Base-by-base conservation (phyloP, 306 rosid species). In the Phaseolus lunatus region DNA sequence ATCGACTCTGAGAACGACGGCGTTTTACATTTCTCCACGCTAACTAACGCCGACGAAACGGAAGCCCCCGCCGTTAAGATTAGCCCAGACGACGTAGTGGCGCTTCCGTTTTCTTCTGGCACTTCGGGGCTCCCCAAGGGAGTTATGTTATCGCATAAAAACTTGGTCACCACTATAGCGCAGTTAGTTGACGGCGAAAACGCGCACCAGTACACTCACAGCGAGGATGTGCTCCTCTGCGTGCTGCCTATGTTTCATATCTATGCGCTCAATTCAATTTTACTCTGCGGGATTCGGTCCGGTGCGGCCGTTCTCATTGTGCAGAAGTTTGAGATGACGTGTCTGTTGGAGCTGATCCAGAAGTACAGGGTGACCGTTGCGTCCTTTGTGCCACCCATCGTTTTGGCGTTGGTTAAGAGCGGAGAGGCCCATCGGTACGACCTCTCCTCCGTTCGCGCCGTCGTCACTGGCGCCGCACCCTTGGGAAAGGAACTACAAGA, bases 181-280 rank as follows among this genome's bases (percentile, higher is more conserved):
- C 93, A 90, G 73, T 85, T 88, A 3, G 97, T 93, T 0, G 97
- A 93, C 26, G 97, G 97, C 0, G 97, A 93, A 3, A 89, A 91
- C 19, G 96, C 98, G 0, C 85, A 91, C 8, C 81, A 88, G 35
- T 85, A 86, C 20, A 86, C 85, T 26, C 76, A 57, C 56, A 18
- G 57, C 2, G 90, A 88, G 20, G 98, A 91, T 9, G 94, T 93
- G 82, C 70, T 88, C 15, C 88, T 91, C 7, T 93, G 97, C 9
- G 92, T 88, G 82, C 86, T 91, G 43, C 98, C 98, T 0, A 41
- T 93, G 84, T 93, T 93, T 68, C 98, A 93, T 3, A 88, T 93
- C 19, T 93, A 93, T 71, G 89, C 96, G 18, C 84, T 93, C 0
- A 91, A 92, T 63, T 88, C 97, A 0, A 85, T 92, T 16, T 54